These are phyloP conservation scores for Coffea humblotiana DNA, from an alignment of 305 asterid genomes.

Conservation along the genomic window DNA sequence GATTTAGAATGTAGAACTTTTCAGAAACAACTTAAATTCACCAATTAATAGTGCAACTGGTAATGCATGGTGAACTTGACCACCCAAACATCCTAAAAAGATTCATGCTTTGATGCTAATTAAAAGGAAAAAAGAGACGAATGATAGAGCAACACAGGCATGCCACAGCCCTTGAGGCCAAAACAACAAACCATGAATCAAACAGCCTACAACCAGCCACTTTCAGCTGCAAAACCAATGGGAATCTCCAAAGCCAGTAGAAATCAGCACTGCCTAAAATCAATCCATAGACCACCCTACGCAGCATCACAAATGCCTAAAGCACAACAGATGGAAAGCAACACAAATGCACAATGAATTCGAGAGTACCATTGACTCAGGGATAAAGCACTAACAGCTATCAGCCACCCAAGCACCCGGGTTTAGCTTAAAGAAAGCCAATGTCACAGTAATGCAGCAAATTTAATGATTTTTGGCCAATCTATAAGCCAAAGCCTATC, in stretches of 20 bases:
- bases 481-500: not conserved
- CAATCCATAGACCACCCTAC: not conserved
- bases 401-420: not conserved
- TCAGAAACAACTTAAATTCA: not conserved
- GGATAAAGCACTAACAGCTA: not conserved
- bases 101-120: not conserved
- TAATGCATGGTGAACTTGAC: not conserved
- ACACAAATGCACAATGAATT: not conserved
- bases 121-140: not conserved
- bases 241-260: not conserved
- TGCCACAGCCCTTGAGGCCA: not conserved
- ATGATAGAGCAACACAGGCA: not conserved
- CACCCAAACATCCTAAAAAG: not conserved
- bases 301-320: not conserved
- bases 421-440: not conserved
- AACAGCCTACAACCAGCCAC: not conserved
- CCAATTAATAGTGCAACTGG: not conserved
- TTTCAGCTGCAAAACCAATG: not conserved
- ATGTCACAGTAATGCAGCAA: not conserved
- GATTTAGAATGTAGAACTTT: constrained; percentile 11
- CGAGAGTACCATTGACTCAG: not conserved
- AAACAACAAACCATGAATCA: not conserved
- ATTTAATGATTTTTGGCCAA: no score
- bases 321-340: not conserved
- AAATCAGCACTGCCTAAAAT: not conserved